These are phyloP conservation scores for Phytophthora megakarya DNA, from an alignment of 352 stramenopile genomes.

Conservation along the genomic window DNA sequence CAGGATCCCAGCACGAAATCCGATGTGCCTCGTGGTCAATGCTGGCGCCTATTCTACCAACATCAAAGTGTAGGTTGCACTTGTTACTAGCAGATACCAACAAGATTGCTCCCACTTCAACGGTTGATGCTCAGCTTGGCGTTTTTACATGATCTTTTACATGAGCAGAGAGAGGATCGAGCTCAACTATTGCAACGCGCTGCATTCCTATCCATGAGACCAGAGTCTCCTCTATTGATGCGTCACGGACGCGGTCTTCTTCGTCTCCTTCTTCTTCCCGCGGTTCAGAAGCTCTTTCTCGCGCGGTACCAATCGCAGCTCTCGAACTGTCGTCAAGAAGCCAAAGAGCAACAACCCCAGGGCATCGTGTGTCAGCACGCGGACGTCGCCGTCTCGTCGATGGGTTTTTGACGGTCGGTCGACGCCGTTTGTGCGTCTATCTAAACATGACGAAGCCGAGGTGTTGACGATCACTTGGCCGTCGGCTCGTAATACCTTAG, in stretches of 20 bases:
- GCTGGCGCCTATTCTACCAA: too few species aligned
- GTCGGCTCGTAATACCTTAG: slow-evolving; percentile 39
- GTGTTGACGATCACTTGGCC: slow-evolving; percentile 47
- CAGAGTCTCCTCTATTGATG: slow-evolving; percentile 30
- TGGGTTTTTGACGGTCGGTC: slow-evolving; percentile 6
- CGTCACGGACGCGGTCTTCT: slow-evolving; percentile 5
- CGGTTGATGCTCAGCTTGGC: slow-evolving; percentile 2
- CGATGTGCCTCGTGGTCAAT: slow-evolving; percentile 4
- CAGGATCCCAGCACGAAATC: slow-evolving; percentile 2
- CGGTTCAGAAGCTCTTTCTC: slow-evolving; percentile 67
- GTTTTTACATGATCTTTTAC: slow-evolving; percentile 26
- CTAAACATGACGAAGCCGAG: slow-evolving; percentile 26
- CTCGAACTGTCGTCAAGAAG: slow-evolving; percentile 81
- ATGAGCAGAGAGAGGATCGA: slow-evolving; percentile 18
- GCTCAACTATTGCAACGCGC: slow-evolving; percentile 19
- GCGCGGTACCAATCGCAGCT: slow-evolving; percentile 76
- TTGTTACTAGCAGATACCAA: not conserved
- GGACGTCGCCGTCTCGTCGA: slow-evolving; percentile 26
- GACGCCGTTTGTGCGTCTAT: slow-evolving; percentile 14
- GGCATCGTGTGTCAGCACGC: slow-evolving; percentile 46
- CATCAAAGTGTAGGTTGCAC: too few species aligned
- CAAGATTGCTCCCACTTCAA: slow-evolving; percentile 1
- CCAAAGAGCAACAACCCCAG: slow-evolving; percentile 61
- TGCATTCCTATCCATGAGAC: slow-evolving; percentile 25
- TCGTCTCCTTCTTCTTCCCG: slow-evolving; percentile 33